Conservation (phyloP, 1,284 basidiomycete genomes). For the Ustilago hordei region DNA sequence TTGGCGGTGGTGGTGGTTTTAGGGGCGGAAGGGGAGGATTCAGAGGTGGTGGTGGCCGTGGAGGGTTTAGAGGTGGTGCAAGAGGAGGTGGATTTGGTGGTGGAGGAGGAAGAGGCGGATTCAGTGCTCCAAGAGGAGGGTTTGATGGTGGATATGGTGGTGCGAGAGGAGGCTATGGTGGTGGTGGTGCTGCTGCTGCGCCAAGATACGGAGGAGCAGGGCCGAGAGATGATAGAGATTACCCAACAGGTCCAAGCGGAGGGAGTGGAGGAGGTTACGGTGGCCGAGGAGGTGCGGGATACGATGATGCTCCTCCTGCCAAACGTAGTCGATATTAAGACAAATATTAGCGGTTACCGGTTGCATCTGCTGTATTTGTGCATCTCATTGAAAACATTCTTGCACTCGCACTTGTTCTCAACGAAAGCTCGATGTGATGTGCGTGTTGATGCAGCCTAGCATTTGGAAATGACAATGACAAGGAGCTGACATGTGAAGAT, state of each 20-base stretch:
- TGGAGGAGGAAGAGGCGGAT: slow-evolving; percentile 17
- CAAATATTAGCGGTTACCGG: too few species aligned
- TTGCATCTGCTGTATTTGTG: slow-evolving; percentile 15
- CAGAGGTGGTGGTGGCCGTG: slow-evolving; percentile 59
- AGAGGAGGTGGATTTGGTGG: slow-evolving; percentile 17
- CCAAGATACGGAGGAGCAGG: slow-evolving; percentile 9
- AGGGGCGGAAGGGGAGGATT: slow-evolving; percentile 69
- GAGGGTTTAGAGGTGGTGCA: slow-evolving; percentile 61
- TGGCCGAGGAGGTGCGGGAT: slow-evolving; percentile 1
- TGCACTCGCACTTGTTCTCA: not conserved
- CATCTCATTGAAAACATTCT: not conserved
- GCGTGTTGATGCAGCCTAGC: not conserved
- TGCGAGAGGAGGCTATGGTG: slow-evolving; percentile 1
- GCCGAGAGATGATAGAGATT: slow-evolving; percentile 18
- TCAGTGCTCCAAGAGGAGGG: slow-evolving; percentile 21
- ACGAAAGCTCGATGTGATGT: not conserved
- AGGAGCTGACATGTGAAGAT: not conserved
- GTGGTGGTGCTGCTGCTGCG: not conserved
- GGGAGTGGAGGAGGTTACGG: not conserved
- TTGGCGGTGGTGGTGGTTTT: slow-evolving; percentile 40
- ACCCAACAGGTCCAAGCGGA: slow-evolving; percentile 5
- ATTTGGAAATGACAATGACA: slow-evolving; percentile 7
- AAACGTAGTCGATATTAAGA: slow-evolving; percentile 45
- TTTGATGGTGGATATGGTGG: slow-evolving; percentile 14
- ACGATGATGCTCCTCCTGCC: slow-evolving; percentile 37